Conservation (phyloP, 805 yeast genomes). For the Lipomyces sp. region DNA sequence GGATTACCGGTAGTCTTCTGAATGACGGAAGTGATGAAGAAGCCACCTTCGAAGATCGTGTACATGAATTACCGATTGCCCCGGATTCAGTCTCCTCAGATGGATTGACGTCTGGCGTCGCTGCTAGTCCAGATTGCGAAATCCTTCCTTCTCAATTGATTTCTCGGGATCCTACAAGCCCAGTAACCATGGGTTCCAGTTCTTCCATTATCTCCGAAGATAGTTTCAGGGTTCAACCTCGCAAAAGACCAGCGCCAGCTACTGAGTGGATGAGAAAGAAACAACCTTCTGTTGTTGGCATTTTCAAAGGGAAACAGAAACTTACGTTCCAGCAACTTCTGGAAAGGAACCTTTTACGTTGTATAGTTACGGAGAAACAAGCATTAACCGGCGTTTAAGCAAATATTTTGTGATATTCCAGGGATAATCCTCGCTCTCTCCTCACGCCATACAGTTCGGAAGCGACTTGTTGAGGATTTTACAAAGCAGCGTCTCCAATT, state of each 20-base stretch:
- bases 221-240: not conserved
- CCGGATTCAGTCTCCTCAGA: conserved; percentile 2
- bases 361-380: conserved; percentile 10
- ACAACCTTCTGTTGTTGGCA: no score
- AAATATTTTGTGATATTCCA: conserved; percentile 3
- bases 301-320: no score
- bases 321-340: conserved; percentile 5
- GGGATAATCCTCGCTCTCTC: conserved; percentile 6
- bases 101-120: conserved; percentile 3
- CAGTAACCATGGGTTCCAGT: not conserved
- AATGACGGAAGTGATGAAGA: conserved; percentile 10
- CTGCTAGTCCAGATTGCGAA: conserved; percentile 5
- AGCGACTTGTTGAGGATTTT: conserved; percentile 10
- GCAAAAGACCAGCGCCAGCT: not conserved
- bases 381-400: conserved; percentile 6
- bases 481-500: no score
- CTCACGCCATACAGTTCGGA: conserved; percentile 8
- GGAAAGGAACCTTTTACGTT: conserved; percentile 8
- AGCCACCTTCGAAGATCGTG: conserved; percentile 7
- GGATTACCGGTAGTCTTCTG: conserved; percentile 9
- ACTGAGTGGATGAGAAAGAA: not conserved
- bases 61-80: not conserved
- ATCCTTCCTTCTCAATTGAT: conserved; percentile 1
- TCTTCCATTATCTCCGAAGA: no score
- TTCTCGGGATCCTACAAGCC: not conserved